Evolutionary conservation across 2,329 filamentous ascomycete genomes (phyloP).

Genomic region (Hymenoscyphus fraxineus): DNA sequence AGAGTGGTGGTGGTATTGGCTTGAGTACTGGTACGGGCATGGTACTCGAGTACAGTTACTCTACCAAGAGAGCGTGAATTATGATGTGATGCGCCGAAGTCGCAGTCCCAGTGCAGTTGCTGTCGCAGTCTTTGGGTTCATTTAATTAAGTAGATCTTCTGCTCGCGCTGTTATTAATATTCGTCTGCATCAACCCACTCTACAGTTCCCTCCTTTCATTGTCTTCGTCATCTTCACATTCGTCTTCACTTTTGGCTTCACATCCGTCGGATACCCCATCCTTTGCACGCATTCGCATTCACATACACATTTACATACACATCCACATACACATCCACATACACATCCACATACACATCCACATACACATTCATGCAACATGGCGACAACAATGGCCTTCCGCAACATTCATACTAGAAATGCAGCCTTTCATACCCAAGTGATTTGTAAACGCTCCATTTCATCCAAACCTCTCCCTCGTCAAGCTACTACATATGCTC

Average conservation of each 20-base stretch:
- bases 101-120: neutral
- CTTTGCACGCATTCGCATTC: neutral
- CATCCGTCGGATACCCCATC: neutral
- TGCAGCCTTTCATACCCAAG: constrained; percentile 2
- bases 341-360: too few species aligned
- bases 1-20: neutral
- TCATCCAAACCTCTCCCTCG: constrained; percentile 28
- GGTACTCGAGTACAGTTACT: too few species aligned
- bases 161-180: neutral
- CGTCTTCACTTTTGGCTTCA: too few species aligned
- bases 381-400: constrained; percentile 25
- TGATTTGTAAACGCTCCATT: constrained; percentile 16
- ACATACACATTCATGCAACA: constrained; percentile 4
- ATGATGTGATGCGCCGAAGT: neutral
- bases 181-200: too few species aligned
- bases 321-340: neutral
- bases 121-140: neutral
- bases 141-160: neutral
- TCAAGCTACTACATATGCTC: constrained; percentile 20
- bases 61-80: neutral
- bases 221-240: neutral
- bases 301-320: too few species aligned
- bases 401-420: constrained; percentile 16
- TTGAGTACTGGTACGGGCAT: too few species aligned
- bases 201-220: neutral